Conservation (phyloP, 1,139 yeast genomes). For the Torulaspora globosa region DNA sequence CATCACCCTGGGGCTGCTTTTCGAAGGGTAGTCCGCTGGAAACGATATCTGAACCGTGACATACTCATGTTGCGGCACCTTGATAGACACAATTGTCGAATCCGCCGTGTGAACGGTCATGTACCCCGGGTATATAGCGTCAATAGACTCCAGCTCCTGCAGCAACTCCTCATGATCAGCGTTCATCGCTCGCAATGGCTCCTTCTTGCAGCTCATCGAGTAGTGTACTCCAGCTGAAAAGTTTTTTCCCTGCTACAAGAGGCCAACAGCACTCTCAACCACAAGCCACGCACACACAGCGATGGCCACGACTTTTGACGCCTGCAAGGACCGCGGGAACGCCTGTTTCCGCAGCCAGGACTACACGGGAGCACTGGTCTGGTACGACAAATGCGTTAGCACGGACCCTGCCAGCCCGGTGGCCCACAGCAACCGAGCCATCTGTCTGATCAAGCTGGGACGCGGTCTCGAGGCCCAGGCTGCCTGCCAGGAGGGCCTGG, state of each 20-base stretch:
- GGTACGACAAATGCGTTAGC: conserved; percentile 63
- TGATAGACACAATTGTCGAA: conserved; percentile 45
- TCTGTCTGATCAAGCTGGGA: conserved; percentile 57
- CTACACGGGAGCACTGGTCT: conserved; percentile 53
- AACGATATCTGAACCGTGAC: conserved; percentile 61
- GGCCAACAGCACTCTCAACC: not conserved
- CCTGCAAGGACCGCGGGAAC: conserved; percentile 53
- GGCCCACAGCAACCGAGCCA: conserved; percentile 75
- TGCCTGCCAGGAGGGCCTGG: conserved; percentile 54
- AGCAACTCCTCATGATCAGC: conserved; percentile 47
- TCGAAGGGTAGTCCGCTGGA: conserved; percentile 64
- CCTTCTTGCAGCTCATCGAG: conserved; percentile 1
- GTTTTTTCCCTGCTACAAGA: conserved; percentile 1
- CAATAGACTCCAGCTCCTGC: conserved; percentile 81
- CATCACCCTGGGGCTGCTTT: conserved; percentile 50
- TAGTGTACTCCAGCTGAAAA: not conserved
- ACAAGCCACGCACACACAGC: not conserved
- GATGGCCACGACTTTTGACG: conserved; percentile 27
- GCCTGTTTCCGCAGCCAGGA: conserved; percentile 54
- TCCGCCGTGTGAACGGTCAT: conserved; percentile 41
- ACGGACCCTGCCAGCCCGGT: conserved; percentile 56
- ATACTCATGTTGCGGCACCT: conserved; percentile 61
- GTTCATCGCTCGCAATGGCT: conserved; percentile 3
- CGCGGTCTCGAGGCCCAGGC: conserved; percentile 54
- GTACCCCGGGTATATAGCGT: conserved; percentile 80